phyloP scores from a whole-genome alignment of 2,329 filamentous ascomycete genomes.

The Sordariomycetes sp. region DNA sequence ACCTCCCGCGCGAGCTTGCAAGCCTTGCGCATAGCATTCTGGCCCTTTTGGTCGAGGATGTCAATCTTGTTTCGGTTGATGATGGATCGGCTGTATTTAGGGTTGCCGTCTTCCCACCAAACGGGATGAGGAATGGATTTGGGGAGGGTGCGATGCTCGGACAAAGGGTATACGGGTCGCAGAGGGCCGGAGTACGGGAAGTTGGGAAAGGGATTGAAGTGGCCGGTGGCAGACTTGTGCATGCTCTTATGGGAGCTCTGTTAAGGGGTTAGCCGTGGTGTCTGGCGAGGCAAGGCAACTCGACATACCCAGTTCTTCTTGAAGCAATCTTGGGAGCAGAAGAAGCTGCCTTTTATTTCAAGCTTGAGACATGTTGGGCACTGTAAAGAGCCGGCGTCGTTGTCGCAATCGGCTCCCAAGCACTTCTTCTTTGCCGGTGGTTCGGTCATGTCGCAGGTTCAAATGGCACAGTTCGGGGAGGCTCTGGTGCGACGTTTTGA shows the following conservation, averaged over 20 bases:
- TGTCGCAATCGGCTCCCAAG: slow-evolving; percentile 72
- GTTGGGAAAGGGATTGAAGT: slow-evolving; percentile 85
- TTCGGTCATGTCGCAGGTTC: slow-evolving; percentile 36
- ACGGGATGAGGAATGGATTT: slow-evolving; percentile 76
- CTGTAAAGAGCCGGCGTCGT: slow-evolving; percentile 77
- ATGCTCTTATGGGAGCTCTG: slow-evolving; percentile 69
- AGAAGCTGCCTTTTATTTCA: slow-evolving; percentile 81
- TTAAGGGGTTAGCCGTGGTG: neutral
- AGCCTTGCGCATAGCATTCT: slow-evolving; percentile 87
- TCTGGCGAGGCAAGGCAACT: neutral
- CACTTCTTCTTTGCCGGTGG: slow-evolving; percentile 58
- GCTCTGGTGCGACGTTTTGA: neutral
- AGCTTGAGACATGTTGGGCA: slow-evolving; percentile 93
- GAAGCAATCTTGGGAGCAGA: slow-evolving; percentile 98
- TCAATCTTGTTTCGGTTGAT: slow-evolving; percentile 72
- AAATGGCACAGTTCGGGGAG: slow-evolving; percentile 1
- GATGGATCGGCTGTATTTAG: slow-evolving; percentile 49
- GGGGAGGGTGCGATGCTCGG: slow-evolving; percentile 62
- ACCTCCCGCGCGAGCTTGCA: slow-evolving; percentile 84
- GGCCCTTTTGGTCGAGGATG: slow-evolving; percentile 68
- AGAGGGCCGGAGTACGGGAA: slow-evolving; percentile 75
- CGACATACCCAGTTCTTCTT: slow-evolving; percentile 95
- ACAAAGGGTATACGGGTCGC: slow-evolving; percentile 81
- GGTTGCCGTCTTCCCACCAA: slow-evolving; percentile 78
- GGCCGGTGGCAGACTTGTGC: slow-evolving; percentile 72